Conservation (phyloP, 495 filamentous ascomycete species). For the Cudoniella acicularis region DNA sequence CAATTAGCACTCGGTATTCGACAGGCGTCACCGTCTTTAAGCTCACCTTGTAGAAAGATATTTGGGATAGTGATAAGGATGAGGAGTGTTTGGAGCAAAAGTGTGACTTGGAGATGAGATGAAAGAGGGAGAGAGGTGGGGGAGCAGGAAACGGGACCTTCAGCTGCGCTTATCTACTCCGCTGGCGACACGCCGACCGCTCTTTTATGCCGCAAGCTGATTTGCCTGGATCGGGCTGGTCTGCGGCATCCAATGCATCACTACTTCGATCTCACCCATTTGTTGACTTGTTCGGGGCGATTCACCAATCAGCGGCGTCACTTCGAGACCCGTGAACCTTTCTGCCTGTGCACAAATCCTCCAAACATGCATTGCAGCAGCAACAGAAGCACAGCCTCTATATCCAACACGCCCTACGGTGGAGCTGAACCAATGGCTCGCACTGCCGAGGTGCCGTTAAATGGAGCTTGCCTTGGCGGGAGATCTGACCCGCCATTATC, state of each 20-base stretch:
- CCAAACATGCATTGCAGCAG: no score
- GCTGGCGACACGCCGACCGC: not conserved
- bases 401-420: no score
- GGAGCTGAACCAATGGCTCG: no score
- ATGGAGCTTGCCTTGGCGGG: no score
- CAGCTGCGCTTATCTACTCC: not conserved
- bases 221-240: not conserved
- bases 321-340: no score
- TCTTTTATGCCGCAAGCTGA: not conserved
- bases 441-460: no score
- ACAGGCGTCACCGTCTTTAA: not conserved
- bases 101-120: not conserved
- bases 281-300: not conserved
- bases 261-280: not conserved
- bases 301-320: constrained; percentile 1
- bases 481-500: no score
- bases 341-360: no score
- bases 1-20: not conserved
- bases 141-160: not conserved
- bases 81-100: not conserved
- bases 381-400: no score
- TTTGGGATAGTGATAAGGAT: not conserved
- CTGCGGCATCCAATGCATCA: not conserved
- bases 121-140: not conserved
- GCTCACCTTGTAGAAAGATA: no score